Base-by-base conservation (phyloP, 768 basidiomycete species). In the Macrolepiota dolichaula region DNA sequence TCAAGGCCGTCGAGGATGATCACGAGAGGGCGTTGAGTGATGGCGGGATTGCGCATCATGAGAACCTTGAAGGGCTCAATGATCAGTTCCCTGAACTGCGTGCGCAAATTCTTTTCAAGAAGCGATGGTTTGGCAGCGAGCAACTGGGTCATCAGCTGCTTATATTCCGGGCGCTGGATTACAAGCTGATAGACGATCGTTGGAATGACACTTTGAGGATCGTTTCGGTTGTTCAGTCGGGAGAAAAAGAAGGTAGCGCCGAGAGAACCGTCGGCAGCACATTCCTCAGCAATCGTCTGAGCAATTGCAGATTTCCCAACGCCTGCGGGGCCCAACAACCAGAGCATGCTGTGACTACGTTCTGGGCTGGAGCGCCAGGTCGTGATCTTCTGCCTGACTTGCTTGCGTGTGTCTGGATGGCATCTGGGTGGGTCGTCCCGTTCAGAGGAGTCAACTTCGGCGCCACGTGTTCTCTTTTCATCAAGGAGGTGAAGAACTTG, bases 251-350 rank as follows among this genome's bases (percentile, higher is more conserved):
- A 62, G 24, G 54, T 50, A 3, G 53, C 53, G 12, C 53, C 53
- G 3, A 56, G 61, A 15, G 46, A 47, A 1, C 46, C 5, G 25
- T 29, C 7, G 2, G 22, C 32, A 4, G 12, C 17, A 24, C 47
- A 55, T 17, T 56, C 44, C 19, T 46, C 37, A 24, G 51, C 54
- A 15, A 62, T 19, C 3, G 61, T 62, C 25, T 55, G 46, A 1
- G 61, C 44, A 12, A 62, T 42, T 13, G 61, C 54, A 5, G 61
- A 55, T 37, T 62, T 62, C n/a, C 61, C 61, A 17, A 50, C 50
- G 17, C 61, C 61, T 17, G 61, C 61, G 17, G 55, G 54, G 5
- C 61, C 61, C 17, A 19, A 35, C 5, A 62, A 36, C 61, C 61
- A 62, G 35, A 62, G 50, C 24, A 55, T 55, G 46, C 56, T 59